Conservation (phyloP, 768 basidiomycete species). For the Cantharellus anzutake region DNA sequence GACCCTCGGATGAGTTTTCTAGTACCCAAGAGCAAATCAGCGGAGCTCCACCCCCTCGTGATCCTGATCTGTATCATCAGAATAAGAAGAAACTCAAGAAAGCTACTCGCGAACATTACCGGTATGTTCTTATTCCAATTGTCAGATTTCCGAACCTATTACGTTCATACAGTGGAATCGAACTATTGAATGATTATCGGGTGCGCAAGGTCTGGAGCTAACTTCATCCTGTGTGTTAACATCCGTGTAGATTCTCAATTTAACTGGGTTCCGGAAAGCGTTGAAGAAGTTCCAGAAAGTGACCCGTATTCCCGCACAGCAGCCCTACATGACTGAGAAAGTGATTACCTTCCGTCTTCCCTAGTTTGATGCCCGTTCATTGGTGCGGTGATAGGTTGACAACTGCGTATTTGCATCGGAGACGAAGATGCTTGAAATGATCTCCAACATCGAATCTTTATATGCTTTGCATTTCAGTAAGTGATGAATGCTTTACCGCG, state of each 20-base stretch:
- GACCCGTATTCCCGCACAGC: conserved; percentile 52
- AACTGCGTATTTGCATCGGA: conserved; percentile 3
- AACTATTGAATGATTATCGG: conserved; percentile 76
- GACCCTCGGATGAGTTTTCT: too few relatives aligned
- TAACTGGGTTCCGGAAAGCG: conserved; percentile 76
- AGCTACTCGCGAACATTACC: conserved; percentile 71
- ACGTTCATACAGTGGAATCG: conserved; percentile 36
- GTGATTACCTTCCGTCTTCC: conserved; percentile 18
- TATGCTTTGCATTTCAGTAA: conserved; percentile 63
- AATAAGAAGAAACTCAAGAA: conserved; percentile 77
- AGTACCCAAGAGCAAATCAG: too few relatives aligned
- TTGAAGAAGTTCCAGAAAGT: conserved; percentile 74
- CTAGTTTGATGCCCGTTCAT: not conserved
- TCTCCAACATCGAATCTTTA: conserved; percentile 54
- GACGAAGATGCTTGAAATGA: conserved; percentile 33
- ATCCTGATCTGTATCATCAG: conserved; percentile 62
- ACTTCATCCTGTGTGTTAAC: not conserved
- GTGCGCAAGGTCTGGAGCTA: conserved; percentile 22
- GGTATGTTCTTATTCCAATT: conserved; percentile 21
- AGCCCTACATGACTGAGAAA: conserved; percentile 66
- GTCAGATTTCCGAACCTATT: not conserved
- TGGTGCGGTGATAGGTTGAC: conserved; percentile 2
- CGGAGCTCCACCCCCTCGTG: conserved; percentile 8
- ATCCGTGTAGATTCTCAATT: conserved; percentile 51
- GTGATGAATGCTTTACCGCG: conserved; percentile 12